A percentile compares a stretch with the other conserved stretches of the same genome.
Evolutionary conservation across 2,329 filamentous ascomycete species (phyloP).

Genomic region (Colletotrichum salicis): DNA sequence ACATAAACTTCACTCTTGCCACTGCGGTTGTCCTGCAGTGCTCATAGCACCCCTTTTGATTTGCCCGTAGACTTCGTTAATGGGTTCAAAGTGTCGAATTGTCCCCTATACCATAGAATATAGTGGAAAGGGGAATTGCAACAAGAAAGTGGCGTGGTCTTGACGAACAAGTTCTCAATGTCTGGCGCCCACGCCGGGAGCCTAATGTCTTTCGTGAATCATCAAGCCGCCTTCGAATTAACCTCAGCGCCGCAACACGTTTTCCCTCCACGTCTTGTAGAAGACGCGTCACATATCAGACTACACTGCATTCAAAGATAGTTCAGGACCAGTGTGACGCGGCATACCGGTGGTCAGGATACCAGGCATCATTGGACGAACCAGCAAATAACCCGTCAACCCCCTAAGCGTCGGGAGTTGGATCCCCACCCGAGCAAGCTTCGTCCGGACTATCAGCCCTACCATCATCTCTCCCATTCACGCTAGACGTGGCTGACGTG

Average conservation of each 20-base stretch:
- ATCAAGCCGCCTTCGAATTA: background rate
- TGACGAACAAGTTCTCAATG: no score
- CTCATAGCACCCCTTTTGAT: no score
- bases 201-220: no score
- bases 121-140: no score
- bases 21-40: no score
- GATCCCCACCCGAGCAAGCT: conserved; percentile 8
- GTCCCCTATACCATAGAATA: no score
- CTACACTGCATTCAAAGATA: background rate
- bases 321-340: background rate
- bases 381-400: background rate
- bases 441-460: conserved; percentile 11
- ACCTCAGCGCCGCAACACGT: background rate
- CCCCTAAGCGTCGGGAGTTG: background rate
- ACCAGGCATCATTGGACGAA: conserved; percentile 1
- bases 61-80: no score
- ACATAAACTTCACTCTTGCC: background rate
- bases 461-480: background rate
- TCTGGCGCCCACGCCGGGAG: no score
- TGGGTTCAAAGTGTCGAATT: no score
- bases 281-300: background rate
- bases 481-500: background rate
- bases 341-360: background rate
- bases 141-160: no score
- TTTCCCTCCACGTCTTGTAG: no score